These are phyloP conservation scores for Gaeumannomyces tritici DNA, from an alignment of 2,329 filamentous ascomycete genomes.

Conservation along the genomic window DNA sequence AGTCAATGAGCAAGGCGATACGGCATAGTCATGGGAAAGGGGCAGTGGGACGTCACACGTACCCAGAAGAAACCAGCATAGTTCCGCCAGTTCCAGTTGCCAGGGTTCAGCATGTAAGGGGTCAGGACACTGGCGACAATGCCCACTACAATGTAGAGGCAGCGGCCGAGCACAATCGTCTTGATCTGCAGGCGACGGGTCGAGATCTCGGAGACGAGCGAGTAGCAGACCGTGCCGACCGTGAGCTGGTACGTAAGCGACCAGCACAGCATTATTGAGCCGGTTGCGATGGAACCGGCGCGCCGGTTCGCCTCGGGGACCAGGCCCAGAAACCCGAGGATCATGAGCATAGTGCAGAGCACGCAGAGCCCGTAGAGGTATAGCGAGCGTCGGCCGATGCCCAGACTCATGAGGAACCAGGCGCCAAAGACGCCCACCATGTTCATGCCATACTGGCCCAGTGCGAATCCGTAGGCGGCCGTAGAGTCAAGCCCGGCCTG, in stretches of 20 bases:
- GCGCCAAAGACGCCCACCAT: conserved; percentile 74
- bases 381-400: conserved; percentile 61
- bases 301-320: conserved; percentile 50
- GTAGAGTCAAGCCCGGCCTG: conserved; percentile 45
- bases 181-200: conserved; percentile 81
- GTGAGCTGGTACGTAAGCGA: conserved; percentile 77
- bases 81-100: conserved; percentile 80
- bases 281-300: conserved; percentile 63
- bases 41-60: conserved; percentile 13
- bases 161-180: conserved; percentile 78
- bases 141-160: conserved; percentile 70
- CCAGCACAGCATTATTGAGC: conserved; percentile 78
- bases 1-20: too few relatives aligned
- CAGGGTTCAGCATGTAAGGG: conserved; percentile 87
- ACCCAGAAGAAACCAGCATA: conserved; percentile 82
- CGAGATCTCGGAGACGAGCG: conserved; percentile 75
- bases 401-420: conserved; percentile 69
- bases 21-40: not conserved
- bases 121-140: conserved; percentile 77
- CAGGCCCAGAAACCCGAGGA: conserved; percentile 77
- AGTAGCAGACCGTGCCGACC: conserved; percentile 85
- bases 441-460: conserved; percentile 60
- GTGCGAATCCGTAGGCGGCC: conserved; percentile 48
- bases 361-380: conserved; percentile 68
- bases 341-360: conserved; percentile 66